Base-by-base conservation (phyloP, 192 early-diverging fungal species). In the Bifiguratus adelaidae region DNA sequence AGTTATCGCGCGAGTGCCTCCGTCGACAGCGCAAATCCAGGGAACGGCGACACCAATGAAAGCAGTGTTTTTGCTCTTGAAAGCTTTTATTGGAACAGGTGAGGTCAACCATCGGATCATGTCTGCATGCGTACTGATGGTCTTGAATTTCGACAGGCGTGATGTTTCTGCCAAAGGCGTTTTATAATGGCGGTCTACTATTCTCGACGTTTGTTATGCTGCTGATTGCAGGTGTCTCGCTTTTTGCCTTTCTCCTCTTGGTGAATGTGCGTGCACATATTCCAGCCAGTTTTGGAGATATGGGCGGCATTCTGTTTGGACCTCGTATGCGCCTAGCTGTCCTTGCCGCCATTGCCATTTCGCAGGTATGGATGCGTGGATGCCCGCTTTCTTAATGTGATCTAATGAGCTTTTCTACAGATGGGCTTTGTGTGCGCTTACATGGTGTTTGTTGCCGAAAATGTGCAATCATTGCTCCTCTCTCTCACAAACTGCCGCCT, bases 1-100 rank as follows among this genome's bases (percentile, higher is more conserved):
- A 3, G 73, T 71, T 41, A 15, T 26, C 1, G 44, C 61, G 20
- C 65, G 65, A 12, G 36, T 75, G 41, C 58, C 71, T 30, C 65
- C 52, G 20, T 61, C 57, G 41, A 32, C 48, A 25, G 48, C 56
- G 23, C 52, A 52, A 9, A 25, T 53, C n/a, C 66, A 76, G 50
- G 70, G 65, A n/a, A 80, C 74, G 9, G 81, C 81, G 2, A 74
- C 77, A 19, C 74, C 85, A 0, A 56, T 69, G 9, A 85, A 86
- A 55, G 81, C 86, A 7, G 80, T 85, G 11, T 85, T 86, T 58
- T 57, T 89, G 49, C 67, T 88, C 29, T 65, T 88, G 7, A 88
- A 88, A 65, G 72, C 84, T 9, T 88, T 88, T 76, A 78, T 88
- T 24, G 86, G 83, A 49, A 86, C 86, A 4, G 83, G 76, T 33